Base-by-base conservation (phyloP, 805 yeast species). In the Yarrowia sp. region DNA sequence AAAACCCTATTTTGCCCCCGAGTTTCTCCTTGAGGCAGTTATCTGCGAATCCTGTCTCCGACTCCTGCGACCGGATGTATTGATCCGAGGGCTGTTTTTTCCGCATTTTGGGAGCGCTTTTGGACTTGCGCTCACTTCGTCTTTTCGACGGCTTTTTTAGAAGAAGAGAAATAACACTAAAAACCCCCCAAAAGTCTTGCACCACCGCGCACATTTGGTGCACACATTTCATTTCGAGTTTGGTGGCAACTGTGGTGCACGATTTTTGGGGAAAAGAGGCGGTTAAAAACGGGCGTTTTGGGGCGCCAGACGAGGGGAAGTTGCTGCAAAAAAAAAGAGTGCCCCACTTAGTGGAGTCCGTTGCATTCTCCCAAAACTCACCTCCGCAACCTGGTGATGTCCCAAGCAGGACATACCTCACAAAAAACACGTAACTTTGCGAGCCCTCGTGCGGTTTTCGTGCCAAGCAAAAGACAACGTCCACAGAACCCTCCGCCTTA, bases 11-110 rank as follows among this genome's bases (percentile, higher is more conserved):
- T 36, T 25, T 5, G 31, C 33, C 33, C 22, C 51, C 46, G 46
- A 41, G 47, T 24, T 27, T 44, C 51, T 44, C 35, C 51, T 44
- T 29, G 51, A 44, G 51, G 51, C 51, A 44, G 51, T 44, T 44
- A 29, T 29, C 51, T 44, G 51, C 51, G 51, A 44, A 18, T 18
- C 29, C 29, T 27, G 10, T 21, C 14, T 18, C 22, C 22, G 14
- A 18, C 22, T 18, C 22, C 42, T 38, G 42, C 25, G 14, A 19
- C 22, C 49, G 49, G 49, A 42, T 4, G 5, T 21, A 25, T 10
- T 16, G 32, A 42, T 42, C 49, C 49, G 49, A 27, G 32, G 1
- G 12, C 3, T 13, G 10, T 32, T 13, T 32, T 33, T 33, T 33
- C 38, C 38, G 21, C 3, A 10, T 29, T 29, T 29, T 29, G n/a